phyloP scores from a whole-genome alignment of 2,329 filamentous ascomycete species.

The Talaromyces sp. region DNA sequence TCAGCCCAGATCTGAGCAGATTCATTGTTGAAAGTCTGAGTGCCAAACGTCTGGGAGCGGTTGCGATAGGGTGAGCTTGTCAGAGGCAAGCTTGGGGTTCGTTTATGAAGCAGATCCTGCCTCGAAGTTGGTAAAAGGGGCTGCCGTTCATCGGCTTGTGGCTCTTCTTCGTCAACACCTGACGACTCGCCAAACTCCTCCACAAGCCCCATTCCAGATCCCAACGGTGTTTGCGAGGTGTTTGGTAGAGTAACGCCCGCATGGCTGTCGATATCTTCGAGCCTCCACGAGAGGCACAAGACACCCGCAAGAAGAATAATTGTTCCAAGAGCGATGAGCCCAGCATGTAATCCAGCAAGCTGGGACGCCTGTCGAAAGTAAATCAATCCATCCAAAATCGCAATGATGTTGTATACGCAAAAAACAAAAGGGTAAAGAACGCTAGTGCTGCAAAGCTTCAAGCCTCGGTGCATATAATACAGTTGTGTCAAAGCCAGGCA shows the following conservation, averaged over 20 bases:
- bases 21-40: conserved; percentile 54
- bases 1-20: conserved; percentile 82
- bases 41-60: conserved; percentile 47
- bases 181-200: conserved; percentile 42
- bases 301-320: conserved; percentile 81
- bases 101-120: conserved; percentile 23
- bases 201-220: conserved; percentile 76
- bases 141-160: conserved; percentile 34
- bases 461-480: conserved; percentile 88
- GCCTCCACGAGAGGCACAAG: conserved; percentile 84
- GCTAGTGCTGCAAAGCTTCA: conserved; percentile 92
- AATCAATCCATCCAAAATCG: conserved; percentile 92
- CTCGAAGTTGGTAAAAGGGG: conserved; percentile 29
- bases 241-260: conserved; percentile 40
- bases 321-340: conserved; percentile 73
- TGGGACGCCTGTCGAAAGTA: conserved; percentile 88
- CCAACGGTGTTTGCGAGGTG: conserved; percentile 59
- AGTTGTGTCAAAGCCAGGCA: conserved; percentile 80
- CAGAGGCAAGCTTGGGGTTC: conserved; percentile 28
- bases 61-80: conserved; percentile 25
- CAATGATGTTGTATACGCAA: conserved; percentile 98
- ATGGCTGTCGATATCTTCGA: conserved; percentile 58
- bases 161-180: conserved; percentile 37
- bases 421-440: conserved; percentile 96
- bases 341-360: conserved; percentile 66